phyloP scores from a whole-genome alignment of 176 grass and related monocot species.

The Musa troglodytarum region DNA sequence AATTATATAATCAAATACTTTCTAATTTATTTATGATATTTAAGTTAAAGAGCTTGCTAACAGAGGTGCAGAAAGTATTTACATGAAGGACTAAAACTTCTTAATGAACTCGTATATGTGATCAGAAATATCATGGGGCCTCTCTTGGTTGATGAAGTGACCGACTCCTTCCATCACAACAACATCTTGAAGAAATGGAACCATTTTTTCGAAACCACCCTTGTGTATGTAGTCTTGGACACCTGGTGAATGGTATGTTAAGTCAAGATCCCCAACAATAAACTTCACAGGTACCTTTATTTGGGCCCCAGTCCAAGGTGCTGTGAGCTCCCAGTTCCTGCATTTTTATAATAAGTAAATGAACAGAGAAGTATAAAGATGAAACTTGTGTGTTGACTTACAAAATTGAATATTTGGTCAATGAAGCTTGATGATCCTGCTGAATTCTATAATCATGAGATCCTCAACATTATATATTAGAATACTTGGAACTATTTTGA shows the following conservation, averaged over 20 bases:
- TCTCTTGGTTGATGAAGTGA: constrained; percentile 19
- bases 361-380: not conserved
- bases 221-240: constrained; percentile 10
- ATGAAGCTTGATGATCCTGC: not conserved
- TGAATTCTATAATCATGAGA: not conserved
- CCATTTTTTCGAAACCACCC: not conserved
- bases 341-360: not conserved
- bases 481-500: not conserved
- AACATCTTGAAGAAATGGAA: constrained; percentile 11
- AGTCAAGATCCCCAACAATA: constrained; percentile 13
- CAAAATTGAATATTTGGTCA: not conserved
- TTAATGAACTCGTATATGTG: constrained; percentile 6
- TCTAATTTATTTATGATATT: not conserved
- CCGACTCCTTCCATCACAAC: constrained; percentile 14
- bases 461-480: not conserved
- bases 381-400: too few relatives aligned
- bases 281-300: constrained; percentile 9
- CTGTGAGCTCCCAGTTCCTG: constrained; percentile 11
- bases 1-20: not conserved
- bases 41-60: not conserved
- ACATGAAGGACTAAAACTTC: not conserved
- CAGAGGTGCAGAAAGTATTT: not conserved
- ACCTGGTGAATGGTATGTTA: not conserved
- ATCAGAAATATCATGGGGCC: constrained; percentile 1
- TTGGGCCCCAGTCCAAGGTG: constrained; percentile 6